Base-by-base conservation (phyloP, 805 yeast genomes). In the Jamesozyma rosinii region DNA sequence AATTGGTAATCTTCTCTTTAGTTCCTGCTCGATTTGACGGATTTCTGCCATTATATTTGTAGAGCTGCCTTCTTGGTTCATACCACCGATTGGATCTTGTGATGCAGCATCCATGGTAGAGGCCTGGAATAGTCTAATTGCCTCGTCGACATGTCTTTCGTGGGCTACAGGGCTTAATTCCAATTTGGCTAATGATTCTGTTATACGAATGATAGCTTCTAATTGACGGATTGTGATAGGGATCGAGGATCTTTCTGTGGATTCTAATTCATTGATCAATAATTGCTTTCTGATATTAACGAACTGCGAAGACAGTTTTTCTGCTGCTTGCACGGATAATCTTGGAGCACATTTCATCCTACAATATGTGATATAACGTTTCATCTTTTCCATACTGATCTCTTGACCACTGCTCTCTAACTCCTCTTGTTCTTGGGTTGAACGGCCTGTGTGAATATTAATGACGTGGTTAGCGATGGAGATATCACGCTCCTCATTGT, bases 171-270 rank as follows among this genome's bases (percentile, higher is more conserved):
- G 90, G 13, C 82, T 73, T 44, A 92, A 68, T 44, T 81, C 80
- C 45, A 92, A 63, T 63, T 92, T 92, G 6, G 98, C 98, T 44
- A 92, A 68, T 0, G 95, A 77, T 67, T 92, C 99, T 1, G 97
- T 77, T 43, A 92, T 92, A 69, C 99, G 89, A 39, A 92, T 79
- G 54, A 92, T 86, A 33, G 99, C 98, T 66, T 92, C 99, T 48
- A 92, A 73, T 69, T 92, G 99, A 73, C 99, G 88, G 37, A 92
- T 79, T 0, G 99, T 92, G 58, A 92, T 90, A 26, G 99, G 99
- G 57, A 92, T 92, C 1, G 96, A 83, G 0, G 97, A 88, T 54
- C 97, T 74, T 59, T 83, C 95, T 48, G 87, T 81, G 49, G 88
- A 79, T 49, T 79, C 80, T 15, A 79, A 69, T 68, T 92, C 99